phyloP scores from a whole-genome alignment of 495 filamentous ascomycete species.

The Tuber aestivum region DNA sequence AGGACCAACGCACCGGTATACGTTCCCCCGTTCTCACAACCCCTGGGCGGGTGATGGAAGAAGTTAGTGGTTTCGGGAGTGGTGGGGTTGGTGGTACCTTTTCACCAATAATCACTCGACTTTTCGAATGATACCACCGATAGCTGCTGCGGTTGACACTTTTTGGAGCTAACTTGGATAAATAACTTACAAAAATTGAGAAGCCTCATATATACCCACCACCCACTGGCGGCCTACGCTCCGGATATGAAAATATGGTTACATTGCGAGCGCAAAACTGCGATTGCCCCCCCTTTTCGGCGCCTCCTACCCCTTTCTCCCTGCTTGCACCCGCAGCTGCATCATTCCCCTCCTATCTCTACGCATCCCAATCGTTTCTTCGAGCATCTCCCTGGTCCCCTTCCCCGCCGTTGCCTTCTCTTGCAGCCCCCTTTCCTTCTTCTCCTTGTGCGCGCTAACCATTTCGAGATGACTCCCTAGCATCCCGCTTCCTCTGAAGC shows the following conservation, averaged over 20 bases:
- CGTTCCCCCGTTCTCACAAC: neutral
- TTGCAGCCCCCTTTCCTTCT: constrained; percentile 39
- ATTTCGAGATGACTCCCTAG: constrained; percentile 40
- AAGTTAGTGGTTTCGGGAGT: neutral
- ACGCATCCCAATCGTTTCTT: neutral
- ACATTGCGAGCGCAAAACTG: neutral
- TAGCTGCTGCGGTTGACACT: neutral
- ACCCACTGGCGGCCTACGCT: neutral
- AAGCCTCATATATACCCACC: neutral
- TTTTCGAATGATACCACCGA: neutral
- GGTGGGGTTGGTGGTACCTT: neutral
- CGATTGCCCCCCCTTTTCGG: neutral
- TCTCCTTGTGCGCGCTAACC: constrained; percentile 43
- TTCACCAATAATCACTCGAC: neutral
- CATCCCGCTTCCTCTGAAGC: constrained; percentile 8
- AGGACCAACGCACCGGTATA: too few relatives aligned
- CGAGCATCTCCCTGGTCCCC: neutral
- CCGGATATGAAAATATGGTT: neutral
- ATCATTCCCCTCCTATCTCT: neutral
- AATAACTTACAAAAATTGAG: neutral
- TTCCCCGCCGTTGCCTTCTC: constrained; percentile 2
- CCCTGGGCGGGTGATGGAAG: neutral
- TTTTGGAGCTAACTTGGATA: neutral
- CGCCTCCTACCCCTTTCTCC: too few relatives aligned
- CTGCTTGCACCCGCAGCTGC: neutral